A percentile compares a stretch with the other conserved stretches of the same genome.
phyloP scores from a whole-genome alignment of 2,329 filamentous ascomycete genomes.

The Zasmidium angulare region DNA sequence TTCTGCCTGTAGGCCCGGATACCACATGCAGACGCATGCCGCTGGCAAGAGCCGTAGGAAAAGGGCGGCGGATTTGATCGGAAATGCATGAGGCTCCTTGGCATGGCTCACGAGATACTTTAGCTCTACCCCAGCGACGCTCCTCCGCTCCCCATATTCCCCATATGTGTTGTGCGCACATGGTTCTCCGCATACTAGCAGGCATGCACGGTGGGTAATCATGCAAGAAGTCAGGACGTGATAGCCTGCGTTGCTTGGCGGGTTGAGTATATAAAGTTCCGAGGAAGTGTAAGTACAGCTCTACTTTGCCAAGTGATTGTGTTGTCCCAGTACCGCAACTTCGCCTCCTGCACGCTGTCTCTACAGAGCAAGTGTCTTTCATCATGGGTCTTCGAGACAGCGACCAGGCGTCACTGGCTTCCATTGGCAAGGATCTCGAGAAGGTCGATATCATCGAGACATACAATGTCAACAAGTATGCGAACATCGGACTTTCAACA shows the following conservation, averaged over 20 bases:
- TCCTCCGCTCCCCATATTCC: neutral
- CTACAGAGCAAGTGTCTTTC: neutral
- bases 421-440: conserved; percentile 24
- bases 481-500: conserved; percentile 21
- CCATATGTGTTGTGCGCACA: conserved; percentile 4
- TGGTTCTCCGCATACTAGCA: conserved; percentile 6
- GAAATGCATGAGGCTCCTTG: neutral
- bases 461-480: conserved; percentile 20
- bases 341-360: neutral
- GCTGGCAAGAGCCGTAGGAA: neutral
- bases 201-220: neutral
- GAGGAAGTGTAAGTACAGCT: neutral
- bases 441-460: conserved; percentile 22
- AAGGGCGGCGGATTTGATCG: neutral
- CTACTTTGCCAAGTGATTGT: neutral
- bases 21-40: neutral
- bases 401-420: conserved; percentile 15
- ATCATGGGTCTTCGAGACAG: conserved; percentile 3
- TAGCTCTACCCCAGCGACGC: neutral
- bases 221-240: neutral
- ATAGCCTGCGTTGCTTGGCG: neutral
- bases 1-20: neutral
- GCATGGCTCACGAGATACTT: neutral
- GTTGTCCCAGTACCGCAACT: neutral
- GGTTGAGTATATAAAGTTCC: neutral